These are phyloP conservation scores for Phycomyces blakesleeanus DNA, from an alignment of 192 early-diverging fungal genomes.

Conservation along the genomic window DNA sequence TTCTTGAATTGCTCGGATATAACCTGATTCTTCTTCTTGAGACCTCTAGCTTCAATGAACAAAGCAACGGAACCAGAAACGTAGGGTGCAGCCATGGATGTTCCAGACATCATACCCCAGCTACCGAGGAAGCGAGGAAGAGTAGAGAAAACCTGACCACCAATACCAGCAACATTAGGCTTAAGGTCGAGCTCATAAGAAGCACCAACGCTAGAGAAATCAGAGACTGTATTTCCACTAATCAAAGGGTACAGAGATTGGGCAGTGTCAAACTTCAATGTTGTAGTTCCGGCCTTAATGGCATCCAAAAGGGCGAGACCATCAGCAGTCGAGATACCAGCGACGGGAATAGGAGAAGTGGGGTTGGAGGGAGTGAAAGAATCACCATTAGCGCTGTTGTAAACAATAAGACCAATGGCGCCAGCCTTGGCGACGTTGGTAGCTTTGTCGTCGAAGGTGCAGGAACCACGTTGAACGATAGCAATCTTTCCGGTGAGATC, in stretches of 20 bases:
- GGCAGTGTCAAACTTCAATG: not conserved
- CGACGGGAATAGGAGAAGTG: constrained; percentile 47
- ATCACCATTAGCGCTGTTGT: constrained; percentile 42
- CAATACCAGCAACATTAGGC: constrained; percentile 53
- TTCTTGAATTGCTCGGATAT: constrained; percentile 37
- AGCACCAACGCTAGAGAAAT: no score
- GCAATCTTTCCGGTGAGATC: constrained; percentile 50
- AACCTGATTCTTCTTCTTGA: constrained; percentile 22
- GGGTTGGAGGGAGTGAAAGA: constrained; percentile 23
- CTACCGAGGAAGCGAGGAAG: constrained; percentile 43
- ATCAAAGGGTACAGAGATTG: not conserved
- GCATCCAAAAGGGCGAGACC: constrained; percentile 47
- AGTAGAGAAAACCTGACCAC: constrained; percentile 53
- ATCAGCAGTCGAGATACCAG: constrained; percentile 47
- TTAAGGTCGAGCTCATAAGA: constrained; percentile 56
- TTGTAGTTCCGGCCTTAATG: constrained; percentile 27
- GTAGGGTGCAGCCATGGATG: constrained; percentile 88
- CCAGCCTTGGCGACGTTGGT: constrained; percentile 53
- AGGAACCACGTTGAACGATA: constrained; percentile 69
- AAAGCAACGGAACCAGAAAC: constrained; percentile 62
- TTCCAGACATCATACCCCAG: constrained; percentile 71
- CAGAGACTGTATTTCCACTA: constrained; percentile 55
- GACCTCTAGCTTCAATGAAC: constrained; percentile 32
- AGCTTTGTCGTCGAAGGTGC: constrained; percentile 65
- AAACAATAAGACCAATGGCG: constrained; percentile 63